Evolutionary conservation across 352 stramenopile species (phyloP).

Genomic region (Pythium rhizo-oryzae): DNA sequence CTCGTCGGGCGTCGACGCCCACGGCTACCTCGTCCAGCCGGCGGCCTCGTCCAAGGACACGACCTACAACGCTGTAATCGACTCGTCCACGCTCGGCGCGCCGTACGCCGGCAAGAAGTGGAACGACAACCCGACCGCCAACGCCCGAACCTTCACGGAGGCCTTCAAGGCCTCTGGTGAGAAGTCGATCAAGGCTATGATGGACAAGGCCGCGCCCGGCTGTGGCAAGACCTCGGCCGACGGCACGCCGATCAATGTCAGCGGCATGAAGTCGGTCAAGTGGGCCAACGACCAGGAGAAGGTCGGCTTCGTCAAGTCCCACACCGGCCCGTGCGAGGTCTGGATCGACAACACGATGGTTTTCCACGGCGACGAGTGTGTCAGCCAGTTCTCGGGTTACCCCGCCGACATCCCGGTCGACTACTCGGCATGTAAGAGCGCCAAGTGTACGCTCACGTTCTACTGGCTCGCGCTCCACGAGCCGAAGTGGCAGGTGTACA

Average conservation of each 20-base stretch:
- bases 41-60: slow-evolving; percentile 40
- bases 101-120: slow-evolving; percentile 58
- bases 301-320: slow-evolving; percentile 52
- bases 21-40: slow-evolving; percentile 55
- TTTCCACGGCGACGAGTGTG: slow-evolving; percentile 52
- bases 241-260: slow-evolving; percentile 43
- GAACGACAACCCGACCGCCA: slow-evolving; percentile 48
- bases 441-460: slow-evolving; percentile 33
- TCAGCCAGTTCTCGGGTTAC: slow-evolving; percentile 36
- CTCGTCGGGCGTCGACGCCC: slow-evolving; percentile 37
- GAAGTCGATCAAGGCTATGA: slow-evolving; percentile 45
- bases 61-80: slow-evolving; percentile 44
- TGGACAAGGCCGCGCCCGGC: slow-evolving; percentile 40
- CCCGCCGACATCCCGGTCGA: slow-evolving; percentile 37
- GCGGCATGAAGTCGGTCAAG: slow-evolving; percentile 38
- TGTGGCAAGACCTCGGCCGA: slow-evolving; percentile 48
- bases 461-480: slow-evolving; percentile 40
- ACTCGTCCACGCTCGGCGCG: slow-evolving; percentile 32
- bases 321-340: slow-evolving; percentile 59
- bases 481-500: slow-evolving; percentile 38
- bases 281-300: slow-evolving; percentile 56
- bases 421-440: slow-evolving; percentile 30
- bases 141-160: slow-evolving; percentile 48
- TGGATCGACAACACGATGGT: slow-evolving; percentile 58
- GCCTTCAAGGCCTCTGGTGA: slow-evolving; percentile 45